These are phyloP conservation scores for Pyrus hybrid DNA, from an alignment of 331 rosid genomes.

Conservation along the genomic window DNA sequence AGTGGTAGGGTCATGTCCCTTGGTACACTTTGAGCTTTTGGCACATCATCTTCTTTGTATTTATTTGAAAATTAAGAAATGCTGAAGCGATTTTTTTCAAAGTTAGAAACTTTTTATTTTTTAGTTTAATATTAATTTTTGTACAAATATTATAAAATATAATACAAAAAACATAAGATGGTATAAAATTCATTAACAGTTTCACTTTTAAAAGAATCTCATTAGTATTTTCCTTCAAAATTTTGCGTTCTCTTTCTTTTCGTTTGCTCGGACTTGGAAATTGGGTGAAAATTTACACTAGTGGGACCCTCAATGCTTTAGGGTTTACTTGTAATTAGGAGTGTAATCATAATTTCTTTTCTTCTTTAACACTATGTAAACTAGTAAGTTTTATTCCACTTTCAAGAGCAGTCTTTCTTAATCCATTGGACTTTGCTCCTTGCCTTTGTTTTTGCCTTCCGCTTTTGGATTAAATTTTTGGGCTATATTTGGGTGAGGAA, in stretches of 20 bases:
- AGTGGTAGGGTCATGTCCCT: too few relatives aligned
- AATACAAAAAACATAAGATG: accelerated
- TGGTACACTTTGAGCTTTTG: background rate
- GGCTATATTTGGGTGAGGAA: too few relatives aligned
- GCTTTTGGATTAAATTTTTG: background rate
- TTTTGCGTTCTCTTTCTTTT: background rate
- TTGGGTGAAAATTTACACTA: background rate
- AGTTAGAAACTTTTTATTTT: too few relatives aligned
- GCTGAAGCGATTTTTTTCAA: too few relatives aligned
- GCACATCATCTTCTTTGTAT: background rate
- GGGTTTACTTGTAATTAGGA: background rate
- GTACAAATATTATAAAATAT: too few relatives aligned
- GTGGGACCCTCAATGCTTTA: background rate
- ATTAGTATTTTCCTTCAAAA: too few relatives aligned
- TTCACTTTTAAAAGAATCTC: too few relatives aligned
- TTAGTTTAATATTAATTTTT: too few relatives aligned
- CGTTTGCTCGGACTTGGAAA: background rate
- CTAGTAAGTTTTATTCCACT: background rate
- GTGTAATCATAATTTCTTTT: background rate
- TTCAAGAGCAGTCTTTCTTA: too few relatives aligned
- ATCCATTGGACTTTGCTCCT: too few relatives aligned
- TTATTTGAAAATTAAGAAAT: background rate
- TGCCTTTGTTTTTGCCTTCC: too few relatives aligned
- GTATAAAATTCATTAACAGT: accelerated
- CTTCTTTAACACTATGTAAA: background rate